Base-by-base conservation (phyloP, 192 early-diverging fungal species). In the Kappamyces sp. region DNA sequence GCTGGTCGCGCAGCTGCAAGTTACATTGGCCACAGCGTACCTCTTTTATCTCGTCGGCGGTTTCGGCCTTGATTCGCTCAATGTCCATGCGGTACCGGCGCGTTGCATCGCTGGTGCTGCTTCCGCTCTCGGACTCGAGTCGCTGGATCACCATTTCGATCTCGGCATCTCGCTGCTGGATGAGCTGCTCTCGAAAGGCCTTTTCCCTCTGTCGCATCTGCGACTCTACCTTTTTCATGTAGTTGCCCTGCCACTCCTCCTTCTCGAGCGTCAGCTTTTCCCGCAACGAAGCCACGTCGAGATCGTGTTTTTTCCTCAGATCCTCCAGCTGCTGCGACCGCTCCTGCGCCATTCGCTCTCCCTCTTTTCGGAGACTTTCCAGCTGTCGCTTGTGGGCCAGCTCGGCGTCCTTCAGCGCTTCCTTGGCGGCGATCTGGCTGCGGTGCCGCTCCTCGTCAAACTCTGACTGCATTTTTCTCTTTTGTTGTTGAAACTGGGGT, bases 121-220 rank as follows among this genome's bases (percentile, higher is more conserved):
- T 77, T 60, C 57, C 68, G 2, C 77, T 75, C 53, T 82, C 80
- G 42, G 60, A 63, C 50, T 82, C 80, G 9, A 82, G 46, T 42
- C 77, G 69, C 62, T 78, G 67, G 6, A 82, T 68, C 2, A 82
- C 67, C 67, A 77, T 63, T 54, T 82, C 80, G 14, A 82, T 69
- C 59, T 82, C 80, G 12, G 70, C 72, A 60, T 82, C 80, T 3
- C 80, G 57, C 53, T 82, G 74, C 39, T 65, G 39, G n/a, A 82
- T 54, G 9, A 80, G 64, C 63, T 62, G 66, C 50, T 79, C 80
- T 50, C 76, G 75, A 63, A 82, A 71, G 45, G 38, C 46, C 72
- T 80, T 77, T 70, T 79, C 79, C 47, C 68, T 60, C 1, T 54
- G 49, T 12, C 68, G 60, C 12, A 81, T 68, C 42, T 80, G 71